Conservation (phyloP, 805 yeast genomes). For the Candida alai region DNA sequence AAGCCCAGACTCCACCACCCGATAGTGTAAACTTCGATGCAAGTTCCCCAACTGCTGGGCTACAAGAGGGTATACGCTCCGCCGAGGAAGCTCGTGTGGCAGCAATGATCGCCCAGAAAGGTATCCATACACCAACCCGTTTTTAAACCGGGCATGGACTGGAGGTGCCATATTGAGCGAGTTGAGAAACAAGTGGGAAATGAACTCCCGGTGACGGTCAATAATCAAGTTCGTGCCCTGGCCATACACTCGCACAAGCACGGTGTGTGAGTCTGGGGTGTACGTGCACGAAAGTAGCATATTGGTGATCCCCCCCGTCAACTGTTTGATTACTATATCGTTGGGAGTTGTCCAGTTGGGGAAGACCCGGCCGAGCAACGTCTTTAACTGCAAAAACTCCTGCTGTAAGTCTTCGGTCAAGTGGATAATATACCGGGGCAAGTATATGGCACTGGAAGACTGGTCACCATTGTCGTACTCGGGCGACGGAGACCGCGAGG, state of each 20-base stretch:
- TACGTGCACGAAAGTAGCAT: conserved; percentile 50
- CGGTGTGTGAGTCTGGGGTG: conserved; percentile 26
- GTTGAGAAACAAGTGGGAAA: conserved; percentile 61
- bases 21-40: conserved; percentile 51
- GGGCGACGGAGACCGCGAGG: conserved; percentile 2
- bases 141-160: conserved; percentile 61
- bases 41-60: conserved; percentile 68
- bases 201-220: conserved; percentile 70
- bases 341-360: conserved; percentile 32
- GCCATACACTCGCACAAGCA: conserved; percentile 69
- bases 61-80: conserved; percentile 49
- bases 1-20: conserved; percentile 42
- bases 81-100: conserved; percentile 49
- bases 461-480: conserved; percentile 2
- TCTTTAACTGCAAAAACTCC: conserved; percentile 34
- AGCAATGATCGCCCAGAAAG: conserved; percentile 60
- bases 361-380: conserved; percentile 41
- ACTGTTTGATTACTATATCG: conserved; percentile 35
- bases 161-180: conserved; percentile 64
- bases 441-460: conserved; percentile 46
- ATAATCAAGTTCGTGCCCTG: conserved; percentile 68
- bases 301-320: conserved; percentile 65
- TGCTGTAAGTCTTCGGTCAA: conserved; percentile 33
- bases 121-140: conserved; percentile 71
- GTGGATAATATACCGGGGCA: conserved; percentile 42